Base-by-base conservation (phyloP, 257 asterid species). In the Ophiorrhiza pumila region DNA sequence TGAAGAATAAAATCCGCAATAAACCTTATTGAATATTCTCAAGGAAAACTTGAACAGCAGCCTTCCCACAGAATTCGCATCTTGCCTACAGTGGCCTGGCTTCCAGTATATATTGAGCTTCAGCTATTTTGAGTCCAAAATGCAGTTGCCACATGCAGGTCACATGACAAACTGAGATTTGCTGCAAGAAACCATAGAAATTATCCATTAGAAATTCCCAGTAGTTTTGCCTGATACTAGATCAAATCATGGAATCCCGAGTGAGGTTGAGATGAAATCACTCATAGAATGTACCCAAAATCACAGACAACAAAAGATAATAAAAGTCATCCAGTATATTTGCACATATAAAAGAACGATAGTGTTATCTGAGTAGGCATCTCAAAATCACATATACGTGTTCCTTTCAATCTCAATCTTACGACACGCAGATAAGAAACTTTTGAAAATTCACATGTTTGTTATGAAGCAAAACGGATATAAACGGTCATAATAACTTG, bases 41-140 rank as follows among this genome's bases (percentile, higher is more conserved):
- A 37, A 49, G 1, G 37, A 52, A 67, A 47, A 46, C 3, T 45
- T 46, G 59, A 34, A 32, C 68, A 47, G 4, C 49, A 62, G 52
- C 71, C 70, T 62, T 29, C 43, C 45, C 50, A 27, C 64, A 49
- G 3, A 46, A 50, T 72, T 25, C 65, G 49, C 55, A 65, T 64
- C 64, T 37, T 22, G 25, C 42, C 46, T 13, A 31, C 2, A 61
- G n/a, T 64, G 65, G 39, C 71, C 53, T 50, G 27, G 45, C 67
- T 34, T 39, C 61, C 41, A 5, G 31, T n/a, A 50, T 25, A 27
- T 31, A 63, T 49, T 37, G 27, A n/a, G 43, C 47, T 29, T 50
- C 39, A 47, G 12, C 62, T 50, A 63, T 14, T 41, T 12, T 35
- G 35, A 46, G 43, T 67, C 57, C 57, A 46, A 15, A 8, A 62